A percentile compares a stretch with the other conserved stretches of the same genome.
Conservation (phyloP, 768 basidiomycete species). For the Tylopilus sp. region DNA sequence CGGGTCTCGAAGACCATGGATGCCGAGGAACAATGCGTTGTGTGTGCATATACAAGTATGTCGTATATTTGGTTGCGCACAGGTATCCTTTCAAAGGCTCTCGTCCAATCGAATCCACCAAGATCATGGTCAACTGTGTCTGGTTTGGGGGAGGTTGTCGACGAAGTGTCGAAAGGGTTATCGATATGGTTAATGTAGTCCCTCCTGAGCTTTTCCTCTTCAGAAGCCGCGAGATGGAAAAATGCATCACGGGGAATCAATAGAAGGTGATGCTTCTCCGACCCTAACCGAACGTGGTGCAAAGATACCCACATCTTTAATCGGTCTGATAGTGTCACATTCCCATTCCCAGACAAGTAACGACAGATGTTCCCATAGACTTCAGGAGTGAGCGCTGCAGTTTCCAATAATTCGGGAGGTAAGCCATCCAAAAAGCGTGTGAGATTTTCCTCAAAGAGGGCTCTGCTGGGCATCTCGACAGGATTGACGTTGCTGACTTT, state of each 20-base stretch:
- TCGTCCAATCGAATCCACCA: constrained; percentile 32
- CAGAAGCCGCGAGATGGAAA: constrained; percentile 47
- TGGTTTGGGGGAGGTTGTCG: constrained; percentile 16
- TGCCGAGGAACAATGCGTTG: constrained; percentile 50
- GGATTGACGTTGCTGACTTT: constrained; percentile 51
- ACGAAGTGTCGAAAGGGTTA: constrained; percentile 4
- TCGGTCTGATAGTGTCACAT: constrained; percentile 37
- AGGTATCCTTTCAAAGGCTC: constrained; percentile 58
- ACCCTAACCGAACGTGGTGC: constrained; percentile 62
- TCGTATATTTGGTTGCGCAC: constrained; percentile 69
- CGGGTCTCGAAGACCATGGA: constrained; percentile 55
- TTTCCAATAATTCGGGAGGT: constrained; percentile 55
- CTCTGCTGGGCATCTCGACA: constrained; percentile 58
- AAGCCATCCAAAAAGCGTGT: constrained; percentile 48
- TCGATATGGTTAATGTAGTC: constrained; percentile 44
- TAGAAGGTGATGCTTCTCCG: constrained; percentile 54
- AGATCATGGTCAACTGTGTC: constrained; percentile 20
- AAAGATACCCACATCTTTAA: constrained; percentile 51
- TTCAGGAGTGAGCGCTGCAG: constrained; percentile 53
- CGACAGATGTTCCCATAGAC: constrained; percentile 50
- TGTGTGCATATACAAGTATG: constrained; percentile 62
- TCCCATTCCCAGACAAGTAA: constrained; percentile 39
- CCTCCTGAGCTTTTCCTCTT: constrained; percentile 48
- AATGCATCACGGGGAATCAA: constrained; percentile 58
- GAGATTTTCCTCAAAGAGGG: constrained; percentile 50